Base-by-base conservation (phyloP, 2,329 filamentous ascomycete species). In the Diaporthe sp. region DNA sequence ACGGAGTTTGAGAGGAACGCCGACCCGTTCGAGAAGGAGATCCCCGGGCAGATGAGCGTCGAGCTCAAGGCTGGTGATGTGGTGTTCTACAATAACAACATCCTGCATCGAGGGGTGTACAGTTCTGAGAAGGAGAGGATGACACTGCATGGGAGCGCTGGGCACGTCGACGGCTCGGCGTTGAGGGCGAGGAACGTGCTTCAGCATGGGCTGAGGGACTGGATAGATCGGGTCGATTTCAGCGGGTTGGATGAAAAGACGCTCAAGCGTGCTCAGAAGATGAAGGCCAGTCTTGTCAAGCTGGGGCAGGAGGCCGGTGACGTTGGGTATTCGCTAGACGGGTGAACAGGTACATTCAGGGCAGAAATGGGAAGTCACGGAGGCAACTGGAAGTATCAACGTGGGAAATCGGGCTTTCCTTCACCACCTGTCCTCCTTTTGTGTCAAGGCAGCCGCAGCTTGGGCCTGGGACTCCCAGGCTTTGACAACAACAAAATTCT, bases 81-180 rank as follows among this genome's bases (percentile, higher is more conserved):
- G 15, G 93, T 94, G 60, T 96, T 97, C 80, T 97, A 97, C 81
- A 92, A 97, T 82, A 96, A 95, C 81, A 96, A 97, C 82, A 96
- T 97, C 79, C 83, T 96, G 75, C 93, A 94, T 80, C 86, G 92
- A 2, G 93, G 93, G 0, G 89, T 89, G 31, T 94, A 94, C 81
- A 85, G 88, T 78, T 84, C 84, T n/a, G 80, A 62, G 1, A 88
- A 85, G 78, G 91, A 94, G 83, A 85, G 93, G 34, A 89, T 92
- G 87, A 94, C 92, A 68, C 83, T 94, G 78, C 92, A 94, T 82
- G 92, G 92, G 8, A 93, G 90, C 75, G 92, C 93, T 72, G 92
- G 92, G 1, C 88, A 92, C 78, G 85, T 85, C 1, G 85, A 84
- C 4, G 91, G 89, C 0, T 89, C 89, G 75, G 82, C 80, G 53